A percentile compares a stretch with the other conserved stretches of the same genome.
Conservation (phyloP, 768 basidiomycete genomes). For the Kwoniella europaea region DNA sequence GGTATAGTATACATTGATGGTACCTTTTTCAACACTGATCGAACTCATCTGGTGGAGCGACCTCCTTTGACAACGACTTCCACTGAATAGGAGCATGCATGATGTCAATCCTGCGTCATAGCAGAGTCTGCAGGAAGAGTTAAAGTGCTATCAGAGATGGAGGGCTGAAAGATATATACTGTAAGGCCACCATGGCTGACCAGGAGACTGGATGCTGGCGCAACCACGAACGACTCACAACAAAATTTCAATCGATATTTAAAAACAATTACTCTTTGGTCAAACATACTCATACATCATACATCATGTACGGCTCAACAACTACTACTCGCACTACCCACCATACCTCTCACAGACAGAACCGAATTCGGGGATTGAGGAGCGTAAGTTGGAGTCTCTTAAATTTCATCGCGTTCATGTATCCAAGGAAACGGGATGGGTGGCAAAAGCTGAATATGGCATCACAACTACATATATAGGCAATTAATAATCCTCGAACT, state of each 20-base stretch:
- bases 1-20: neutral
- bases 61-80: slow-evolving; percentile 8
- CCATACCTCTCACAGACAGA: slow-evolving; percentile 26
- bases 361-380: slow-evolving; percentile 30
- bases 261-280: neutral
- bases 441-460: too few relatives aligned
- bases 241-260: too few relatives aligned
- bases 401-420: neutral
- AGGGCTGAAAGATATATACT: too few relatives aligned
- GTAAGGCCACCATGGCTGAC: too few relatives aligned
- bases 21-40: slow-evolving; percentile 1
- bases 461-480: slow-evolving; percentile 7
- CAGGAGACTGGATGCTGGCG: too few relatives aligned
- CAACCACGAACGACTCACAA: too few relatives aligned
- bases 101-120: neutral
- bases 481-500: slow-evolving; percentile 42
- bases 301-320: slow-evolving; percentile 1
- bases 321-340: slow-evolving; percentile 15
- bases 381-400: slow-evolving; percentile 17
- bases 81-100: neutral
- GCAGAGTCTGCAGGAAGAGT: neutral
- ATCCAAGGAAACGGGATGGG: too few relatives aligned
- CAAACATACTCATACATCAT: neutral
- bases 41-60: neutral
- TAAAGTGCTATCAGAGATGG: too few relatives aligned